phyloP scores from a whole-genome alignment of 2,329 filamentous ascomycete species.

The Monilinia aucupariae region DNA sequence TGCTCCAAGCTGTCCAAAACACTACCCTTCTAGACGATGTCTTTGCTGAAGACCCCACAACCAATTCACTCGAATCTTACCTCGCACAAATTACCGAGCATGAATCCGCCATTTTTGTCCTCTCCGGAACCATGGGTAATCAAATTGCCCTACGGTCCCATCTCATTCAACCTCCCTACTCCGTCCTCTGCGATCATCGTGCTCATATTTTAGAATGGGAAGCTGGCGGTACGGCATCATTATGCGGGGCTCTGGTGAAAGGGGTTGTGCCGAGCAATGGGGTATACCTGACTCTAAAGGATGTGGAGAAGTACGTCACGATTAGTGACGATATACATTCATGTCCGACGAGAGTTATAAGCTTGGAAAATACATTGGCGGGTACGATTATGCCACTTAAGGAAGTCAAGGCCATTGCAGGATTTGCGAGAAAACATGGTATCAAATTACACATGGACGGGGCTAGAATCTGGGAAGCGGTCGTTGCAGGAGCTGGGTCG shows the following conservation, averaged over 20 bases:
- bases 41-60: conserved; percentile 73
- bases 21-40: conserved; percentile 81
- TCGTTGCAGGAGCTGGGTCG: conserved; percentile 61
- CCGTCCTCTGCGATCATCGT: conserved; percentile 71
- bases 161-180: conserved; percentile 72
- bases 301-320: conserved; percentile 61
- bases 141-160: conserved; percentile 77
- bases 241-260: conserved; percentile 66
- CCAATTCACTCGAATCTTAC: conserved; percentile 67
- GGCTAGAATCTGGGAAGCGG: conserved; percentile 76
- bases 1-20: conserved; percentile 72
- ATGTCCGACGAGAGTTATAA: conserved; percentile 76
- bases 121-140: conserved; percentile 93
- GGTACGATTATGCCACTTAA: conserved; percentile 72
- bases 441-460: conserved; percentile 75
- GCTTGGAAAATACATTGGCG: conserved; percentile 78
- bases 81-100: conserved; percentile 70
- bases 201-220: conserved; percentile 70
- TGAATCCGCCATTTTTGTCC: conserved; percentile 70
- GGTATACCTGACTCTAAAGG: conserved; percentile 53
- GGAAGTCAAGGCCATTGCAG: conserved; percentile 63
- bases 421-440: conserved; percentile 58
- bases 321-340: conserved; percentile 66
- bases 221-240: conserved; percentile 58
- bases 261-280: conserved; percentile 65